Conservation (phyloP, 352 stramenopile genomes). For the Globisporangium uncinulatum region DNA sequence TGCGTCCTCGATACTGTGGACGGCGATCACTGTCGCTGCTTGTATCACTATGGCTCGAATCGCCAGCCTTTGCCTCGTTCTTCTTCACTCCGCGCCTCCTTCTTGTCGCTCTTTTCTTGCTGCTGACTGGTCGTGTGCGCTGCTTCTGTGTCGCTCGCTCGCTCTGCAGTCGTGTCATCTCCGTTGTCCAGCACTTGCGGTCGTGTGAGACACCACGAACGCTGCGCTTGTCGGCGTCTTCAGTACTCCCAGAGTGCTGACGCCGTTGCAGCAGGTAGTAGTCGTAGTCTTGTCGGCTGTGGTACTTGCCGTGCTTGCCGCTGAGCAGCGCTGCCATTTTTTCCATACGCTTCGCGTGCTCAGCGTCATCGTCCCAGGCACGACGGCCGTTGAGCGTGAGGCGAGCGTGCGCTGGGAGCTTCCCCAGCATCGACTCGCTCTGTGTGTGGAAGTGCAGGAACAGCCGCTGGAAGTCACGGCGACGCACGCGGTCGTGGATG, state of each 20-base stretch:
- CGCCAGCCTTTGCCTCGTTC: slow-evolving; percentile 6
- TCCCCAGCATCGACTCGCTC: slow-evolving; percentile 2
- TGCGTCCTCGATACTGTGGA: neutral
- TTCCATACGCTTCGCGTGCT: slow-evolving; percentile 11
- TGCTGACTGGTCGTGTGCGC: neutral
- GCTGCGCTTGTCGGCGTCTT: neutral
- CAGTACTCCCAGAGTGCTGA: slow-evolving; percentile 1
- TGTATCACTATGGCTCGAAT: slow-evolving; percentile 3
- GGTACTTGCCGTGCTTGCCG: slow-evolving; percentile 26
- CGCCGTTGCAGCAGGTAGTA: slow-evolving; percentile 24
- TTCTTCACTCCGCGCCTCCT: neutral
- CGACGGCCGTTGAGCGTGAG: neutral
- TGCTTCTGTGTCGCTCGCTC: neutral
- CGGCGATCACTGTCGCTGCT: neutral
- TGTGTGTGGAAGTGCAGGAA: slow-evolving; percentile 40
- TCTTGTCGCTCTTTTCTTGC: no score
- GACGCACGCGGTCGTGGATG: slow-evolving; percentile 26
- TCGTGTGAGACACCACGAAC: neutral
- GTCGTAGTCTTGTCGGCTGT: slow-evolving; percentile 41
- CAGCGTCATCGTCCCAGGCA: slow-evolving; percentile 6
- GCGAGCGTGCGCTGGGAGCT: slow-evolving; percentile 3
- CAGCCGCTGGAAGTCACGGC: slow-evolving; percentile 25
- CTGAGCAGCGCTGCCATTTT: slow-evolving; percentile 14
- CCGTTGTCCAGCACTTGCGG: slow-evolving; percentile 5
- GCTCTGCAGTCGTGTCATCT: slow-evolving; percentile 9